Conservation (phyloP, 768 basidiomycete genomes). For the Rhodotorula graminis region DNA sequence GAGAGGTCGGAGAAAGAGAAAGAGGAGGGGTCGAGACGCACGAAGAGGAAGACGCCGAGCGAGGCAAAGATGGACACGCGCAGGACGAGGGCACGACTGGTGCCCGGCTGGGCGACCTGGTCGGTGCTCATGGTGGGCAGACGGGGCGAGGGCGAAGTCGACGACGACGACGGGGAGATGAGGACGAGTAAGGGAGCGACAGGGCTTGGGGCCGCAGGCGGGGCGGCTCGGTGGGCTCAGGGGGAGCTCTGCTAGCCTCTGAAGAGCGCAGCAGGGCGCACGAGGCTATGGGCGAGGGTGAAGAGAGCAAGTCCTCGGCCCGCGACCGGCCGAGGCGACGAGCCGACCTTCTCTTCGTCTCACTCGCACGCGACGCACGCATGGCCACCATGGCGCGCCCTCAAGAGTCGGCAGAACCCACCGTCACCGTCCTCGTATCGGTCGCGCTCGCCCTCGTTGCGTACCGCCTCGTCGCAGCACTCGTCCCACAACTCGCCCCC, state of each 20-base stretch:
- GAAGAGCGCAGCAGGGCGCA: too few relatives aligned
- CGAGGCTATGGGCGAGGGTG: too few relatives aligned
- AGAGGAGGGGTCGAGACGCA: not conserved
- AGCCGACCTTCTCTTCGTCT: not conserved
- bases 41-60: slow-evolving; percentile 75
- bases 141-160: not conserved
- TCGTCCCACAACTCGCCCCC: slow-evolving; percentile 76
- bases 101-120: slow-evolving; percentile 46
- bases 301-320: too few relatives aligned
- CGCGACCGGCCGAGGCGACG: not conserved
- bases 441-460: slow-evolving; percentile 56
- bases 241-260: too few relatives aligned
- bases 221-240: too few relatives aligned
- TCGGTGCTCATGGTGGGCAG: not conserved
- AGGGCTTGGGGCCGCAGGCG: too few relatives aligned
- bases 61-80: slow-evolving; percentile 74
- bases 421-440: slow-evolving; percentile 31
- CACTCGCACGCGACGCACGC: too few relatives aligned
- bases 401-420: slow-evolving; percentile 13
- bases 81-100: slow-evolving; percentile 62
- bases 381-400: not conserved
- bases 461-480: slow-evolving; percentile 66
- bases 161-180: not conserved
- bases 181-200: too few relatives aligned
- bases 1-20: slow-evolving; percentile 52